Base-by-base conservation (phyloP, 768 basidiomycete genomes). In the Trametes cinnabarina region DNA sequence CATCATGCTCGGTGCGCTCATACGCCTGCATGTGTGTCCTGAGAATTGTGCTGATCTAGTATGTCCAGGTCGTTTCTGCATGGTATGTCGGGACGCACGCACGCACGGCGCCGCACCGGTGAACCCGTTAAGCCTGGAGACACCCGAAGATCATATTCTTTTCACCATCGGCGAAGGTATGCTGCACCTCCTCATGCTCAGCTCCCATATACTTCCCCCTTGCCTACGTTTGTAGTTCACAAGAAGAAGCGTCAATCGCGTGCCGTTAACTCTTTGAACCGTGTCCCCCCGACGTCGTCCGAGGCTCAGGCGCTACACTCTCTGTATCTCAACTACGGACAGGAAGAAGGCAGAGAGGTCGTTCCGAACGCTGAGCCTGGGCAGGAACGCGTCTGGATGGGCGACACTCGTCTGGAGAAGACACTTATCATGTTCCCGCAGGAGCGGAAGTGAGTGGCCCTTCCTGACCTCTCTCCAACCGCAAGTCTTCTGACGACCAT, bases 361-460 rank as follows among this genome's bases (percentile, higher is more conserved):
- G 15, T 20, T 19, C 9, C 37, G 30, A 32, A 32, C 30, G 30
- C 51, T 8, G 25, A 11, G 11, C 22, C 46, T 2, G 51, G 57
- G 22, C 22, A 15, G 39, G 80, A 86, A 55, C 76, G 80, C 14
- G 87, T 89, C 0, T 86, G 82, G 80, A 90, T 92, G 84, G 83
- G 82, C 0, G 86, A 90, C 57, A 91, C 90, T 0, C 76, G 77
- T 51, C 70, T 88, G 22, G 86, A 88, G 70, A 82, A 82, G 63
- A 82, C 79, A 20, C 80, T 88, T 78, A 72, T 91, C 26, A 91
- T 92, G 88, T 90, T 91, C 68, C 90, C 90, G 0, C 90, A 92
- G 73, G 89, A 90, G 67, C 79, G 89, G 66, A 92, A 92, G 88
- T 88, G 57, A 66, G 84, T 73, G 3, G 14, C 1, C 46, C 47